phyloP scores from a whole-genome alignment of 345 rosid genomes.

The Gossypium raimondii region DNA sequence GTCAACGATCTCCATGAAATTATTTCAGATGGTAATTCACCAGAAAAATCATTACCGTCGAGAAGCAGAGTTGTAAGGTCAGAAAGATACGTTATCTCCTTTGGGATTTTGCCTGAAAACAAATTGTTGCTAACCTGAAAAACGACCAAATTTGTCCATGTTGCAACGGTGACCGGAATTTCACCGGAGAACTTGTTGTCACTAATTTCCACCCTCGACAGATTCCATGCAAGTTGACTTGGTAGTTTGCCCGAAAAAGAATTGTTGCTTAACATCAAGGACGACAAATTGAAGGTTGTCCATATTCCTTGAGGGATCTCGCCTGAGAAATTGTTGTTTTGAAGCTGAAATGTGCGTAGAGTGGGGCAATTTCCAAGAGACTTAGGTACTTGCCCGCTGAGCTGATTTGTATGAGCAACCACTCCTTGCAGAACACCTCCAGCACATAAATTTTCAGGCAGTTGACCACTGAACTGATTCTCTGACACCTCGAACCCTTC shows the following conservation, averaged over 20 bases:
- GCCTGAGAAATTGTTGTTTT: slow-evolving; percentile 67
- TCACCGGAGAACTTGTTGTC: slow-evolving; percentile 70
- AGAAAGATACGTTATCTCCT: slow-evolving; percentile 53
- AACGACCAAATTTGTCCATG: slow-evolving; percentile 52
- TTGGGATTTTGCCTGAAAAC: slow-evolving; percentile 58
- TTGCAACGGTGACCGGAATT: slow-evolving; percentile 43
- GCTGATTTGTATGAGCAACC: slow-evolving; percentile 57
- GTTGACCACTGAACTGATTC: slow-evolving; percentile 57
- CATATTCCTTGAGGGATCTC: slow-evolving; percentile 69
- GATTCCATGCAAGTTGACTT: slow-evolving; percentile 48
- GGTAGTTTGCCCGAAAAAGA: slow-evolving; percentile 71
- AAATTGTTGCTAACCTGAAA: slow-evolving; percentile 67
- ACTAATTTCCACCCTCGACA: slow-evolving; percentile 62
- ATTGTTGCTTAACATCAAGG: slow-evolving; percentile 56
- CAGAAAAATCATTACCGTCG: slow-evolving; percentile 59
- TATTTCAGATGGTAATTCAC: slow-evolving; percentile 55
- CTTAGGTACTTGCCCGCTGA: slow-evolving; percentile 58
- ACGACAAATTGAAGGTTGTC: slow-evolving; percentile 45
- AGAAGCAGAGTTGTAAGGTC: slow-evolving; percentile 38
- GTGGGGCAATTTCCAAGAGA: slow-evolving; percentile 59
- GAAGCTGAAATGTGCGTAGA: slow-evolving; percentile 58
- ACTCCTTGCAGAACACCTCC: slow-evolving; percentile 54
- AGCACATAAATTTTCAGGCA: slow-evolving; percentile 68
- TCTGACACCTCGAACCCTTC: slow-evolving; percentile 52
- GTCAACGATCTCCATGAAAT: slow-evolving; percentile 57